Evolutionary conservation across 352 stramenopile genomes (phyloP), one percentile per base, ranked within the genome.

Genomic region (Elongisporangium undulatum): DNA sequence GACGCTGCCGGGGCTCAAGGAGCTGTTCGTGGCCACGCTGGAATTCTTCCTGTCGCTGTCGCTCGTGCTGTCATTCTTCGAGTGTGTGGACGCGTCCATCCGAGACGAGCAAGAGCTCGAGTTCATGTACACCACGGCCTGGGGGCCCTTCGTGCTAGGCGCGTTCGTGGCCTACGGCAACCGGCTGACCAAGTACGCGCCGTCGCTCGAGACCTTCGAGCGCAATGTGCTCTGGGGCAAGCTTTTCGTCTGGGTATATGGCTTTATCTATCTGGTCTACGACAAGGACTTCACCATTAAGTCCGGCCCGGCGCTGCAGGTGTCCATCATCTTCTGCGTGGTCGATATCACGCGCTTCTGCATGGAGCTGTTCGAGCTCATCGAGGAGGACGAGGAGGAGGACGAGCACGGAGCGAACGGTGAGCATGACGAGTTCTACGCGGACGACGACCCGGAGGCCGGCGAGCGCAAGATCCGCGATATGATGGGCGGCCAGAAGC

Each of bases 211-310:
- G 24, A 80, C 80, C 56, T 67, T 87, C 0, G 77, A 87, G 54
- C 68, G 66, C 41, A 78, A 83, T 49, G 29, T 87, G n/a, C 72
- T 79, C 20, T 53, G 59, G 0, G 58, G 75, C 51, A 87, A 87
- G 71, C 59, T 87, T 49, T 48, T 70, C 21, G 82, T 76, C 60
- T 87, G 71, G 68, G 45, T 77, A 38, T 69, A 75, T 56, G 68
- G 68, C 53, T 71, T 84, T 51, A 55, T 68, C 29, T 68, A 78
- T 57, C 58, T 87, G 0, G 66, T 84, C 19, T 56, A 72, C 45
- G 77, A 87, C 59, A 67, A 81, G 23, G 69, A 82, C 50, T 85
- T 87, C 73, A 58, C 58, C 19, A 49, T 87, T 39, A 87, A 87
- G 61, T 55, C 64, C 38, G 77, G 75, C 0, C 77, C 77, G 2